Evolutionary conservation across 2,329 filamentous ascomycete species (phyloP), one percentile per base, ranked within the genome.

Genomic region (Hypoxylon sp.): DNA sequence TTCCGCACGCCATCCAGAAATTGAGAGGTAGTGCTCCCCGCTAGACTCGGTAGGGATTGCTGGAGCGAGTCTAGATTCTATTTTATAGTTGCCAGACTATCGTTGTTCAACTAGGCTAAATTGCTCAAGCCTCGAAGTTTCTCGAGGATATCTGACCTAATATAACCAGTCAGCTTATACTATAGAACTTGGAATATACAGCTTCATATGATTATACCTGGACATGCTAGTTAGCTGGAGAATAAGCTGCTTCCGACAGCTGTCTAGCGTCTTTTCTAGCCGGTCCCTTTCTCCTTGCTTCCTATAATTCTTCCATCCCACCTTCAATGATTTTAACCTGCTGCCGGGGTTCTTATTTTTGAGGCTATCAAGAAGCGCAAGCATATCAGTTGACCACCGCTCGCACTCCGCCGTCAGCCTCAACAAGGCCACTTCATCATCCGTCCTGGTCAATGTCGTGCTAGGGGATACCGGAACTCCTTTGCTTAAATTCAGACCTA

Each of bases 371-470:
- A 71, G 57, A 42, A 71, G 59, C 11, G 58, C 27, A 10, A 69
- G 42, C 30, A 69, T 59, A 10, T 71, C 62, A 20, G 33, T 31
- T 4, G 62, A 64, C 35, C 56, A 64, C 17, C 31, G 48, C 44
- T 59, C 44, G 51, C 62, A 66, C 20, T 71, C 62, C 25, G 14
- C 17, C 1, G 65, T 44, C 5, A 71, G 62, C 7, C 48, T 61
- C 4, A 57, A 33, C n/a, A 71, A 46, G 3, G 58, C 44, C 5
- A 46, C 42, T n/a, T 64, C 58, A 20, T 66, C 42, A 2, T 71
- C 54, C 4, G 68, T 54, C 22, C n/a, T 25, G 25, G 5, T n/a
- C 42, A 3, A 27, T 27, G 5, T 27, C 25, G 25, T 27, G 25
- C 25, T 27, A 27, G 25, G 33, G 33, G 53, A 54, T 17, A n/a